A percentile compares a stretch with the other conserved stretches of the same genome.
Conservation (phyloP, 768 basidiomycete genomes). For the Russula vinacea region DNA sequence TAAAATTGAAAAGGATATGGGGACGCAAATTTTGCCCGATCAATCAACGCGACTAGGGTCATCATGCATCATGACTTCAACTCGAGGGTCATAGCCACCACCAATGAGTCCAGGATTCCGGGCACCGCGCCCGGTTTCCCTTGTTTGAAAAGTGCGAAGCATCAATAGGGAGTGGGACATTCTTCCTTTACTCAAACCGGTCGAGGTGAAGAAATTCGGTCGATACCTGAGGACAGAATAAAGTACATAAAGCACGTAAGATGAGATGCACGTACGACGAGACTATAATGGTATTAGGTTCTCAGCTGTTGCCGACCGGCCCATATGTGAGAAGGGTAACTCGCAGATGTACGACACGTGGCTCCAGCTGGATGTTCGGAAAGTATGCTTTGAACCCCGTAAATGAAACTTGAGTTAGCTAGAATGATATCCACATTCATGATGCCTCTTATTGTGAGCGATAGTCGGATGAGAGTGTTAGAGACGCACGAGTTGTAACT, state of each 20-base stretch:
- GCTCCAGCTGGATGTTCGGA: conserved; percentile 56
- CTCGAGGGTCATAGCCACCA: conserved; percentile 92
- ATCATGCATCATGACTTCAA: conserved; percentile 75
- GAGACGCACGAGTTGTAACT: conserved; percentile 71
- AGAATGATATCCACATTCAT: conserved; percentile 84
- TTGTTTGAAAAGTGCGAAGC: conserved; percentile 56
- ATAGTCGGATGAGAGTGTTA: background rate
- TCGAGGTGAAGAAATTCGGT: conserved; percentile 81
- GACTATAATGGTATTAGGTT: conserved; percentile 52
- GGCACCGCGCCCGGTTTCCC: conserved; percentile 24
- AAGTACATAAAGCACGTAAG: background rate
- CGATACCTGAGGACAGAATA: conserved; percentile 42
- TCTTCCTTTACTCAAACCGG: conserved; percentile 96
- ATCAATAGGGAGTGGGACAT: conserved; percentile 72
- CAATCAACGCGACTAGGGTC: conserved; percentile 61
- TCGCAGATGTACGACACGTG: conserved; percentile 87
- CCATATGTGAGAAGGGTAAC: conserved; percentile 80
- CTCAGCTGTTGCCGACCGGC: conserved; percentile 39
- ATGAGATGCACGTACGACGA: conserved; percentile 48
- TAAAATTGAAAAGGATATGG: conserved; percentile 49
- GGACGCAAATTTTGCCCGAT: conserved; percentile 50
- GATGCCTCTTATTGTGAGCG: conserved; percentile 1
- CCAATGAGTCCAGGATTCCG: conserved; percentile 64
- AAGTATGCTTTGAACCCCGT: conserved; percentile 75
- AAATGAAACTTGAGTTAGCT: conserved; percentile 88